phyloP scores from a whole-genome alignment of 1,284 basidiomycete species.

The Ustilago loliicola region DNA sequence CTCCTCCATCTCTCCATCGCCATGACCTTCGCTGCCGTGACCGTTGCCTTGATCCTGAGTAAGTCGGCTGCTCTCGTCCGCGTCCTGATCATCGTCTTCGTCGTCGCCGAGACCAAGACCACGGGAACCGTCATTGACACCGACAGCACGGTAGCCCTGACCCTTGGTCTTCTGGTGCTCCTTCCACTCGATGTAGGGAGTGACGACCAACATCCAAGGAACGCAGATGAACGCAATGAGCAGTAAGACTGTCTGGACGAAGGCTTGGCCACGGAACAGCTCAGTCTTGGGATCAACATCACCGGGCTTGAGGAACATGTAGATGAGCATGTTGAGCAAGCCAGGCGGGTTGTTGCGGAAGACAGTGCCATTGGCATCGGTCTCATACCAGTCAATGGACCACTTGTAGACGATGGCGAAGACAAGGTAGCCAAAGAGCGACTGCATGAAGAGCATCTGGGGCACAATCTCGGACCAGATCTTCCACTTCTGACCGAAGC shows the following conservation, averaged over 20 bases:
- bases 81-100: constrained; percentile 63
- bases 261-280: constrained; percentile 89
- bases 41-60: constrained; percentile 72
- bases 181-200: constrained; percentile 94
- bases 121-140: constrained; percentile 51
- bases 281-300: constrained; percentile 78
- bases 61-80: constrained; percentile 72
- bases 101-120: constrained; percentile 51
- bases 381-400: constrained; percentile 87
- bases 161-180: constrained; percentile 87
- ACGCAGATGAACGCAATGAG: constrained; percentile 88
- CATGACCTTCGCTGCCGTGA: constrained; percentile 84
- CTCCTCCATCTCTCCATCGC: constrained; percentile 77
- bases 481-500: constrained; percentile 86
- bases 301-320: constrained; percentile 70
- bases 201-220: constrained; percentile 92
- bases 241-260: constrained; percentile 85
- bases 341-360: constrained; percentile 80
- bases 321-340: constrained; percentile 75
- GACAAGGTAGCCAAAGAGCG: constrained; percentile 96
- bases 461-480: constrained; percentile 96
- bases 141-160: constrained; percentile 82
- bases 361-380: constrained; percentile 73
- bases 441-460: constrained; percentile 96
- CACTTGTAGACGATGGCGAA: constrained; percentile 98